These are phyloP conservation scores for Cryptomeria japonica DNA, from an alignment of 75 land plant species.

Conservation along the genomic window DNA sequence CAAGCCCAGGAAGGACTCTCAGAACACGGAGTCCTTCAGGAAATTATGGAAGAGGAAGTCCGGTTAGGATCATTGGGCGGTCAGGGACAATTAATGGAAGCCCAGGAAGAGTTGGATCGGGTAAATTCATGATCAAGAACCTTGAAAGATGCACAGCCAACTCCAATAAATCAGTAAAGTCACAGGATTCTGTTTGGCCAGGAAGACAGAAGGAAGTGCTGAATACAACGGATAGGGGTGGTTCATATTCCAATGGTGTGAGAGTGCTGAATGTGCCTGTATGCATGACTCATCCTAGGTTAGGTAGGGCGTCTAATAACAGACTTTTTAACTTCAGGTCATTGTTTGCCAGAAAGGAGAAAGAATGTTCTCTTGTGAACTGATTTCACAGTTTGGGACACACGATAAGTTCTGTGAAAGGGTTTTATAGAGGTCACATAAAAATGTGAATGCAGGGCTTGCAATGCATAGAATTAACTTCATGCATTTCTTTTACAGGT, in stretches of 20 bases:
- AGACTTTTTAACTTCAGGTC: conserved; percentile 4
- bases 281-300: conserved; percentile 5
- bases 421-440: neutral
- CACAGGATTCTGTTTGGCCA: conserved; percentile 17
- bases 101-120: conserved; percentile 9
- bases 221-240: neutral
- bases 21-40: conserved; percentile 7
- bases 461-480: neutral
- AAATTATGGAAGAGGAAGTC: conserved; percentile 16
- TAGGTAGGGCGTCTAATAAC: conserved; percentile 10
- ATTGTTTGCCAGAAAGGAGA: conserved; percentile 9
- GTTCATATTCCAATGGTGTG: conserved; percentile 10
- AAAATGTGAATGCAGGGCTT: neutral
- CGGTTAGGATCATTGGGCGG: conserved; percentile 4
- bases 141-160: conserved; percentile 16
- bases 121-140: conserved; percentile 15
- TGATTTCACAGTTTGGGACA: neutral
- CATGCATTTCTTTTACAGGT: neutral
- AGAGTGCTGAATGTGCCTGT: conserved; percentile 18
- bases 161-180: conserved; percentile 1
- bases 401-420: neutral
- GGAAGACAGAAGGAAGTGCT: conserved; percentile 12
- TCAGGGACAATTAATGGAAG: conserved; percentile 8
- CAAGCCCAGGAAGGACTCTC: conserved; percentile 11
- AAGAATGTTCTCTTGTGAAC: neutral